Evolutionary conservation across 179 eudicot species (phyloP).

Genomic region (Beta corolliflora): DNA sequence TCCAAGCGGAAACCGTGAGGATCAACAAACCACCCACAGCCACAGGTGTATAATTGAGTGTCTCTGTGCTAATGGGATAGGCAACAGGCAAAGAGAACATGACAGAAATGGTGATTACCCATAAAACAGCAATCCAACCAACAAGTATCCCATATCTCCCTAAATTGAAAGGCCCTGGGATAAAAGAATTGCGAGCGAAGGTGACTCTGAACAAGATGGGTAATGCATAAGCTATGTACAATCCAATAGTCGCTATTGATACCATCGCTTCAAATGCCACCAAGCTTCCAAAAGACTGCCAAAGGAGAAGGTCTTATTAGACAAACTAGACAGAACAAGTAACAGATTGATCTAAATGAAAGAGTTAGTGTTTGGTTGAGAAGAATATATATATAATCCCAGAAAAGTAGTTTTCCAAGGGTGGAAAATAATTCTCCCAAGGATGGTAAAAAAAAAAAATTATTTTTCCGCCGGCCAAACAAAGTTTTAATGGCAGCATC

Average conservation of each 20-base stretch:
- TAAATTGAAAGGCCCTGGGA: slow-evolving; percentile 82
- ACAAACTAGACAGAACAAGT: too few relatives aligned
- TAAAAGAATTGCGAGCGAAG: slow-evolving; percentile 77
- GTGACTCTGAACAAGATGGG: slow-evolving; percentile 88
- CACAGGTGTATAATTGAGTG: slow-evolving; percentile 89
- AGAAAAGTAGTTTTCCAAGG: too few relatives aligned
- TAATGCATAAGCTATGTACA: slow-evolving; percentile 84
- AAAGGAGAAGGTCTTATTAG: not conserved
- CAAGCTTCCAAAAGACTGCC: slow-evolving; percentile 91
- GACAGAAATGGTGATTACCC: slow-evolving; percentile 76
- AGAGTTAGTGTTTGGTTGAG: too few relatives aligned
- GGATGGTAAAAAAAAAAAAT: too few relatives aligned
- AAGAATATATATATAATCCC: too few relatives aligned
- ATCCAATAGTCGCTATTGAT: slow-evolving; percentile 87
- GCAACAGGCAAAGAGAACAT: slow-evolving; percentile 85
- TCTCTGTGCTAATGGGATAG: slow-evolving; percentile 67
- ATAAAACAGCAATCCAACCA: slow-evolving; percentile 84
- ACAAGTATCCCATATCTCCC: slow-evolving; percentile 69
- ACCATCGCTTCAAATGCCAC: slow-evolving; percentile 98
- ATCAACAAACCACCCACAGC: slow-evolving; percentile 82
- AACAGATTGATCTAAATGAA: too few relatives aligned
- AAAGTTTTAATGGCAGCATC: not conserved
- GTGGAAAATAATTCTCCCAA: too few relatives aligned
- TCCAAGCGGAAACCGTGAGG: slow-evolving; percentile 58
- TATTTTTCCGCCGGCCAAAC: not conserved